Conservation (phyloP, 2,329 filamentous ascomycete genomes). For the Aureobasidium sp. region DNA sequence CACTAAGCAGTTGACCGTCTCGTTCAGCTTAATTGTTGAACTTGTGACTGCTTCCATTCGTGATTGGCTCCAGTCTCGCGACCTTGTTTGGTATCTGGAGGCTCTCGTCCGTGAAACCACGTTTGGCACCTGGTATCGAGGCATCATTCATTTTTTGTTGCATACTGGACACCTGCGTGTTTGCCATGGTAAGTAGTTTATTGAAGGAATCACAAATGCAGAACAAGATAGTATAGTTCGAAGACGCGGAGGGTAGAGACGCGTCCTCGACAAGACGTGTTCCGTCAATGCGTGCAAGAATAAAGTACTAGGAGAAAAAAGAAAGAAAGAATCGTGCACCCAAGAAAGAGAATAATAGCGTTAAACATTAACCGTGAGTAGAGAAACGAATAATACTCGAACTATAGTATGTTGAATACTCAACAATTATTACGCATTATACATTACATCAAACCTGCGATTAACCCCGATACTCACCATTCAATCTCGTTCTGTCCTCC, state of each 20-base stretch:
- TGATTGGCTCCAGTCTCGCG: not conserved
- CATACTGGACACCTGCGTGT: not conserved
- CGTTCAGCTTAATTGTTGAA: not conserved
- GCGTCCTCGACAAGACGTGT: not conserved
- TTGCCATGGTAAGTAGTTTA: not conserved
- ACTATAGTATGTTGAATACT: not conserved
- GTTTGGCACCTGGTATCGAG: not conserved
- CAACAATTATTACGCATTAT: not conserved
- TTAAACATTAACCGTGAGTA: too few species aligned
- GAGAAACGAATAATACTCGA: not conserved
- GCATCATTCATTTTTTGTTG: not conserved
- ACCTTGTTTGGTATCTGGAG: not conserved
- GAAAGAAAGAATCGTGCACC: too few species aligned
- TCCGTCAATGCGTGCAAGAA: too few species aligned
- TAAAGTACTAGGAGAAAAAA: too few species aligned
- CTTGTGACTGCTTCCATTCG: not conserved
- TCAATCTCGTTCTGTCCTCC: not conserved
- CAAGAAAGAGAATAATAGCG: too few species aligned
- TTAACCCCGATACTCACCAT: not conserved
- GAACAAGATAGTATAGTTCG: not conserved
- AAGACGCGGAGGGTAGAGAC: not conserved
- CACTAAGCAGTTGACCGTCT: not conserved
- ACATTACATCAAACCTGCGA: not conserved
- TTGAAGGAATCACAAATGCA: not conserved
- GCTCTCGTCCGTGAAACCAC: not conserved